Base-by-base conservation (phyloP, 2,329 filamentous ascomycete genomes). In the Paecilomyces sp. region DNA sequence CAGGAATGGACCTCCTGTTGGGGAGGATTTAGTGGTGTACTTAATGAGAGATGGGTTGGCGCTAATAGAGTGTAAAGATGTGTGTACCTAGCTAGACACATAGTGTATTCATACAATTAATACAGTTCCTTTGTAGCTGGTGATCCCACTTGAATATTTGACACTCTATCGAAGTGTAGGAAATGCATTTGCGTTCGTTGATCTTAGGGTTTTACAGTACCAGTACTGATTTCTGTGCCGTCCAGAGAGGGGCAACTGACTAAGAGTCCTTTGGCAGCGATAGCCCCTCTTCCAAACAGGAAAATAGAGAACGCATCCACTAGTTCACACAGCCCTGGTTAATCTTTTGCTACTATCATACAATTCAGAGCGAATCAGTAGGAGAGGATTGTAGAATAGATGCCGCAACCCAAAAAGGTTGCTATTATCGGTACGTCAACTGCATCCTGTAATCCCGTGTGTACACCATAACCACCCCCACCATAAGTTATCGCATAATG, bases 381-480 rank as follows among this genome's bases (percentile, higher is more conserved):
- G 36, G 15, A 41, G 13, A 41, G 36, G n/a, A 41, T 41, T 4
- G 36, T 5, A 15, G 8, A 18, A 15, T 47, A 47, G 41, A 60
- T 55, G 54, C 31, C 28, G 12, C 33, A 28, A 58, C 62, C 77
- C 1, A 82, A 80, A 67, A 80, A 72, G 54, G 80, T 84, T 47
- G 83, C 81, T 62, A 81, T 84, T 57, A 73, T 84, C 25, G 82
- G 81, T 80, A 67, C 50, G 69, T 65, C 25, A 28, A 28, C 34
- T 51, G 18, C 18, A 28, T 53, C 18, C 50, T 18, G 50, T 7
- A 53, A 22, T 28, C 25, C 6, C 3, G 25, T 28, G 25, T 28
- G 25, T 2, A 28, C 6, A 28, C 6, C 25, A 28, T 3, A 6
- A 28, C 25, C 25, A 28, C 25, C 25, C 25, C 25, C 25, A 28